Base-by-base conservation (phyloP, 2,329 filamentous ascomycete species). In the Epichloe typhina region DNA sequence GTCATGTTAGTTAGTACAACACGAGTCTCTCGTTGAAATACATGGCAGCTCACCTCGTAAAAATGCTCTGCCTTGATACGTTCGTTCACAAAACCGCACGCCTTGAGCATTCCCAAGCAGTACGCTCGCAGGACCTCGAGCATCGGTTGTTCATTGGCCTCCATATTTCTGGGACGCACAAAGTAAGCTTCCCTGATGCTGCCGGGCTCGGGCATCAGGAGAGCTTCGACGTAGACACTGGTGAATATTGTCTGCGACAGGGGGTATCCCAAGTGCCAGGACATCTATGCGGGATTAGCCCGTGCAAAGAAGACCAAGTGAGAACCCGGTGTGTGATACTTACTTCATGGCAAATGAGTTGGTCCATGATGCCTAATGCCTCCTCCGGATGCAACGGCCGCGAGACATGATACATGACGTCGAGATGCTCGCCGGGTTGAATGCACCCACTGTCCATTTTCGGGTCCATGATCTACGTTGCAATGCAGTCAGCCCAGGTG, bases 361-460 rank as follows among this genome's bases (percentile, higher is more conserved):
- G 86, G 62, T 98, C 93, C 71, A 98, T 94, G 57, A 98, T 88
- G 35, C 93, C 91, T 50, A 98, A 71, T 1, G 95, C 80, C 66
- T 98, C 84, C 58, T 85, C 80, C 0, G 88, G 86, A 13, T 83
- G 72, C 40, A 95, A 70, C 6, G 77, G 71, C 45, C 75, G 73
- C 42, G 79, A 71, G 40, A 89, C 79, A 61, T 95, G 84, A 66
- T 91, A 95, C 47, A 86, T 77, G 55, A 91, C 84, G 53, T 95
- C 87, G 36, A 91, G 77, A n/a, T 82, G 81, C 61, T 95, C 88
- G 33, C 83, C 86, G 7, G 84, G 80, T 19, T 80, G 76, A 6
- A 94, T 73, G 57, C 84, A 89, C 31, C 93, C 93, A 62, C 88
- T 96, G 67, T 98, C 93, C 93, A 98, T 98, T 69, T 97, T 98